Evolutionary conservation across 2,329 filamentous ascomycete genomes (phyloP).

Genomic region (Botryotinia narcissicola): DNA sequence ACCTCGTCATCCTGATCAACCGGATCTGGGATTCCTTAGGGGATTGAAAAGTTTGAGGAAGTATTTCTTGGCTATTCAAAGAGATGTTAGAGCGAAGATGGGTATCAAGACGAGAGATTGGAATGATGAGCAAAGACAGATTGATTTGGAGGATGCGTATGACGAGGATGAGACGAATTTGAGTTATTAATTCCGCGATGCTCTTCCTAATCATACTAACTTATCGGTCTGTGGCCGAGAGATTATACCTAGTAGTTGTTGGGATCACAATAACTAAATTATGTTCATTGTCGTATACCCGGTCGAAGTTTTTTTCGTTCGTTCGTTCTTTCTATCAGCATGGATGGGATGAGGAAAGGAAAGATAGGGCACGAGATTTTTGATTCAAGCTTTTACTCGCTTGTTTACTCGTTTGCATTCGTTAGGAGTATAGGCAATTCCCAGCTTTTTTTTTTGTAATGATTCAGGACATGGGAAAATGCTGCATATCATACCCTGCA

Average conservation of each 20-base stretch:
- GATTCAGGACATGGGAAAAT: conserved; percentile 15
- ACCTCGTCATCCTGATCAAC: conserved; percentile 73
- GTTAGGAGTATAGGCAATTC: conserved; percentile 7
- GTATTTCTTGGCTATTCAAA: conserved; percentile 86
- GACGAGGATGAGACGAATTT: conserved; percentile 17
- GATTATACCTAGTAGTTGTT: neutral
- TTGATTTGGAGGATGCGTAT: conserved; percentile 10
- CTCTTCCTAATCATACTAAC: neutral
- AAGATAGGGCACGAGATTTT: neutral
- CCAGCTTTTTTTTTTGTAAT: neutral
- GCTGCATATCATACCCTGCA: conserved; percentile 17
- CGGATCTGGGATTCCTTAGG: conserved; percentile 86
- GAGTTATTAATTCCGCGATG: conserved; percentile 13
- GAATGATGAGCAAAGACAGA: conserved; percentile 9
- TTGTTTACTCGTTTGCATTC: conserved; percentile 10
- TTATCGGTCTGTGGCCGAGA: neutral
- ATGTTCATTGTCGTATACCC: neutral
- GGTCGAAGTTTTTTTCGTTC: neutral
- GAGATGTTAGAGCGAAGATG: conserved; percentile 57
- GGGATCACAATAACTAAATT: neutral
- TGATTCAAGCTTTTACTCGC: neutral
- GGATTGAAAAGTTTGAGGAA: conserved; percentile 74
- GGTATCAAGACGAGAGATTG: conserved; percentile 20
- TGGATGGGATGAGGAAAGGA: neutral
- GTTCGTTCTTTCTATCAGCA: neutral